These are phyloP conservation scores for Prunus fruticosa DNA, from an alignment of 306 rosid species.

Conservation along the genomic window DNA sequence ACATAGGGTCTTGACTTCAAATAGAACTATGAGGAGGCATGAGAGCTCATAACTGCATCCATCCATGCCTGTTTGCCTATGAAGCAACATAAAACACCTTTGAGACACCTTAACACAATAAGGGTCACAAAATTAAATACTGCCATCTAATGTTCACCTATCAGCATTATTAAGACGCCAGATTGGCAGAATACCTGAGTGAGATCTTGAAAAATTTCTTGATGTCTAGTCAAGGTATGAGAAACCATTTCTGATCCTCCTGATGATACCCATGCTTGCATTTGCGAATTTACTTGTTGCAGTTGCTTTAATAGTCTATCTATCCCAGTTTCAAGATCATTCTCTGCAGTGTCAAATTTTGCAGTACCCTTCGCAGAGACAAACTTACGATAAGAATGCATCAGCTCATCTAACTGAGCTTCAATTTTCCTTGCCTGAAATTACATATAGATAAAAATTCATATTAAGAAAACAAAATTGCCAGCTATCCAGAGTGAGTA, in stretches of 20 bases:
- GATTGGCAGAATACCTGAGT: conserved; percentile 70
- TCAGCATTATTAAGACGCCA: conserved; percentile 6
- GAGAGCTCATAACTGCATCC: conserved; percentile 19
- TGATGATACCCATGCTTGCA: conserved; percentile 97
- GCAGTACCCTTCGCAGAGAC: conserved; percentile 75
- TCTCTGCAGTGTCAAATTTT: conserved; percentile 55
- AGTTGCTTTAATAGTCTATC: conserved; percentile 77
- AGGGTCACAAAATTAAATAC: background rate
- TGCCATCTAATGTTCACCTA: background rate
- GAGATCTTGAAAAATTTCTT: conserved; percentile 95
- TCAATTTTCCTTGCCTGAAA: conserved; percentile 91
- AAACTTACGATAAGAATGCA: conserved; percentile 76
- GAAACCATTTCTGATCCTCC: conserved; percentile 99
- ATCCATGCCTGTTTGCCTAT: conserved; percentile 1
- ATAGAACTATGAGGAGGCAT: conserved; percentile 4
- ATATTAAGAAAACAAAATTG: background rate
- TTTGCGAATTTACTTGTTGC: conserved; percentile 93
- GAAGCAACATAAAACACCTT: conserved; percentile 12
- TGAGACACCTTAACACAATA: conserved; percentile 2
- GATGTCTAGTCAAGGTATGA: conserved; percentile 96
- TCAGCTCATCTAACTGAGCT: conserved; percentile 96
- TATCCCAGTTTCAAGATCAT: conserved; percentile 77
- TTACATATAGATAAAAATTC: background rate
- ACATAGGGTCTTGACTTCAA: background rate
- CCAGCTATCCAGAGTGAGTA: background rate